These are phyloP conservation scores for Dovyalis caffra DNA, from an alignment of 345 rosid genomes.

Conservation along the genomic window DNA sequence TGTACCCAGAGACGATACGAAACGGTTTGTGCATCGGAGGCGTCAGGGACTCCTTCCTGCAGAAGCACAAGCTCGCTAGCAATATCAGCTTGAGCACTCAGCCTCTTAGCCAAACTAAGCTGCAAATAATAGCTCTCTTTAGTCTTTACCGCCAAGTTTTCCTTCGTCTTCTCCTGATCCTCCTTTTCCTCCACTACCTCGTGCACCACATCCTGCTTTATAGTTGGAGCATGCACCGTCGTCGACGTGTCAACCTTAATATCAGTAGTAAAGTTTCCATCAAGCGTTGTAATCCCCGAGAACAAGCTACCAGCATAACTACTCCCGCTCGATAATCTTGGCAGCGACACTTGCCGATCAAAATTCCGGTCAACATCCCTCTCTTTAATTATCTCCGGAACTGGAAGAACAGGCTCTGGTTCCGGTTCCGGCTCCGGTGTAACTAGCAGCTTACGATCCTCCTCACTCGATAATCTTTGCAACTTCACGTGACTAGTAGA, in stretches of 20 bases:
- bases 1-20: conserved; percentile 90
- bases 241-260: conserved; percentile 43
- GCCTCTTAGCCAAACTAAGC: conserved; percentile 71
- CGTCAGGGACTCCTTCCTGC: conserved; percentile 31
- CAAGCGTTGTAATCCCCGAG: conserved; percentile 68
- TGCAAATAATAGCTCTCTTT: conserved; percentile 70
- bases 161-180: conserved; percentile 23
- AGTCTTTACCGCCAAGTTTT: conserved; percentile 39
- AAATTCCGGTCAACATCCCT: conserved; percentile 49
- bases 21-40: conserved; percentile 51
- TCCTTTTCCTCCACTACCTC: conserved; percentile 30
- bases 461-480: conserved; percentile 36
- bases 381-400: conserved; percentile 26
- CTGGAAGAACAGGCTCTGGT: conserved; percentile 10
- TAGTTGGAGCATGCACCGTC: conserved; percentile 26
- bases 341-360: conserved; percentile 67
- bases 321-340: conserved; percentile 79
- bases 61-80: conserved; percentile 38
- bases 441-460: conserved; percentile 50
- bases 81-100: conserved; percentile 62
- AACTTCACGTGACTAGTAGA: conserved; percentile 40
- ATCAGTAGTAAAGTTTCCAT: conserved; percentile 54
- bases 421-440: conserved; percentile 36
- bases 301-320: conserved; percentile 79
- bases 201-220: conserved; percentile 40